Evolutionary conservation across 768 basidiomycete species (phyloP), one percentile per base, ranked within the genome.

Genomic region (Panaeolus cyanescens): DNA sequence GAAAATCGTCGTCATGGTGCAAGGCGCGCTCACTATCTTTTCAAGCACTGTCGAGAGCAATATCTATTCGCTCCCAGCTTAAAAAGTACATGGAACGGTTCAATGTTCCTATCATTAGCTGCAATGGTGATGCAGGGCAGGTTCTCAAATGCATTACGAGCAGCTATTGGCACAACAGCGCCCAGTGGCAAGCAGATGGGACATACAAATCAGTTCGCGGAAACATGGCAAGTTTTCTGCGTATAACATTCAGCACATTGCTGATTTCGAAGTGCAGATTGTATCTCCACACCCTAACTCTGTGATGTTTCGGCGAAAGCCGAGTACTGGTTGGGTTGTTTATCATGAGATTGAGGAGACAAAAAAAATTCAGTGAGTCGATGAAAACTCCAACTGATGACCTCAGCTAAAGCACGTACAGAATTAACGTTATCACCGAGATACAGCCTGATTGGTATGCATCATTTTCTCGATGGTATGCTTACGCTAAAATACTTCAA

Each of bases 331-430:
- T 6, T 98, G 95, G 93, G 92, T 99, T 3, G 80, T 99, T 8
- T 98, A 90, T 69, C 95, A 98, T 68, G 95, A 98, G 72, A 88
- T 97, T 79, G 90, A 98, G 68, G 96, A 99, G 74, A 98, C 97
- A 0, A 96, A 94, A 65, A 97, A 95, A 71, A 89, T 88, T 39
- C 96, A 93, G 92, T 93, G 67, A 68, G 91, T 72, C 40, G 28
- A 34, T 1, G 22, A 34, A 32, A 12, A n/a, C 34, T 22, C 22
- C 5, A n/a, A 7, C 40, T 20, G 15, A 31, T 25, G 12, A n/a
- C 28, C 19, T 32, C 8, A 39, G n/a, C 61, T 74, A 56, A 72
- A 55, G 28, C 15, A 15, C 58, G 25, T 13, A 15, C 37, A 94
- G 97, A 71, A 97, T 99, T 69, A 86, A 92, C 22, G 89, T 98